phyloP scores from a whole-genome alignment of 2,329 filamentous ascomycete species.

The Nothomitra cinnamomea region DNA sequence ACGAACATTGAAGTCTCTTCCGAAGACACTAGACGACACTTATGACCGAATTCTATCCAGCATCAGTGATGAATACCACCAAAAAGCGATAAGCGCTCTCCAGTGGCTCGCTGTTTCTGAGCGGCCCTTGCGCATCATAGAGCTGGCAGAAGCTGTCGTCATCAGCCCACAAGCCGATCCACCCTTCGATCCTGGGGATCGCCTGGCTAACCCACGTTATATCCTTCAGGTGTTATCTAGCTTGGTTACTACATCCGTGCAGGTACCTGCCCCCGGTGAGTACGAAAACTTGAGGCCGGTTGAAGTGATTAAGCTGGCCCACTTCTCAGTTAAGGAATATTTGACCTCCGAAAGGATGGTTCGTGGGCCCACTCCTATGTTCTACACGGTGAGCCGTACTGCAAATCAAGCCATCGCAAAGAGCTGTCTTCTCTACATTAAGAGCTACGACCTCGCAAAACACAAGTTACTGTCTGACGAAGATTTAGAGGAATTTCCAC shows the following conservation, averaged over 20 bases:
- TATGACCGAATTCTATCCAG: conserved; percentile 8
- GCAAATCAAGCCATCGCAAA: conserved; percentile 4
- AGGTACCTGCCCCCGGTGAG: neutral
- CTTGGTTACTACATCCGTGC: conserved; percentile 13
- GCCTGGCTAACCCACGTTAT: conserved; percentile 19
- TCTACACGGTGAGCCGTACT: neutral
- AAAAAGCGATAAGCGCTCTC: conserved; percentile 3
- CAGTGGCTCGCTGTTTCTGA: conserved; percentile 4
- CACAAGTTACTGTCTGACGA: neutral
- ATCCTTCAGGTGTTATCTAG: conserved; percentile 18
- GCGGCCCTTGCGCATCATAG: neutral
- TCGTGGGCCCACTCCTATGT: neutral
- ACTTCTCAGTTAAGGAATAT: conserved; percentile 13
- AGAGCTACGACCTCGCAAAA: neutral
- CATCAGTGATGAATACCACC: conserved; percentile 5
- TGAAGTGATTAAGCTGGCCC: conserved; percentile 8
- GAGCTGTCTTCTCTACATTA: conserved; percentile 7
- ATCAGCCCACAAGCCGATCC: conserved; percentile 15
- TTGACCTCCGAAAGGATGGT: conserved; percentile 8
- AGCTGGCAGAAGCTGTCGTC: conserved; percentile 11
- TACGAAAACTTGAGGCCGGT: too few species aligned
- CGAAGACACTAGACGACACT: conserved; percentile 9
- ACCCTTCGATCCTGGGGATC: too few species aligned
- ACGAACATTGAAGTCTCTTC: conserved; percentile 6
- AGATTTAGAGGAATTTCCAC: conserved; percentile 4